phyloP scores from a whole-genome alignment of 78 protist species.

The Chrysochromulina parva region DNA sequence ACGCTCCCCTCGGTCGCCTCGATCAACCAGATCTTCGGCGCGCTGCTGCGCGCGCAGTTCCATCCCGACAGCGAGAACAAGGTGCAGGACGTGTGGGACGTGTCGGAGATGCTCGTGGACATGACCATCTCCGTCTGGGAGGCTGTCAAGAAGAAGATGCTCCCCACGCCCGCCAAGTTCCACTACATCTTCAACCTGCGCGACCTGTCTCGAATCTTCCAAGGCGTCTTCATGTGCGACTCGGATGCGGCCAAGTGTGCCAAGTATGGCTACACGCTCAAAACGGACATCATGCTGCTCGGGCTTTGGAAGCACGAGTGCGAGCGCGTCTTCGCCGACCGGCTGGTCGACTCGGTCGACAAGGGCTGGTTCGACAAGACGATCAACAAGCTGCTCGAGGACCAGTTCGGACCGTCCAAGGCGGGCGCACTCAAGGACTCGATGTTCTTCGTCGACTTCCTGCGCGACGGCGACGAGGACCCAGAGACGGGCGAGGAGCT shows the following conservation, averaged over 20 bases:
- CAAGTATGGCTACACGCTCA: no score
- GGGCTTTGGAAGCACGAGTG: constrained; percentile 69
- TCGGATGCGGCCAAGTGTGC: background rate
- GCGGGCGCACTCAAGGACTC: background rate
- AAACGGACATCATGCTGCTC: background rate
- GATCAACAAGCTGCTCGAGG: background rate
- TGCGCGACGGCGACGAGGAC: background rate
- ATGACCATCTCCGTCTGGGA: background rate
- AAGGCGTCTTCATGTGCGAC: constrained; percentile 41
- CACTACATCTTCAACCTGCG: constrained; percentile 68
- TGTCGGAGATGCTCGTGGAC: background rate
- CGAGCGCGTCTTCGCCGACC: constrained; percentile 72
- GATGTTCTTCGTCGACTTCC: background rate
- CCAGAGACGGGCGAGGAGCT: constrained; percentile 51
- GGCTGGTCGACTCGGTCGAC: constrained; percentile 22
- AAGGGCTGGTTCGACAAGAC: background rate
- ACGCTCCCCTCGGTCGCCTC: constrained; percentile 71
- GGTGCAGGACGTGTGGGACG: background rate
- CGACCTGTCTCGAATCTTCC: constrained; percentile 53
- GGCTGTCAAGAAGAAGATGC: background rate
- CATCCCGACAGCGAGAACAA: constrained; percentile 13
- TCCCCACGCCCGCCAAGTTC: constrained; percentile 34
- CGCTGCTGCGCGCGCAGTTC: constrained; percentile 61
- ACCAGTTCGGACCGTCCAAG: background rate
- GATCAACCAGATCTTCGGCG: constrained; percentile 71